A percentile compares a stretch with the other conserved stretches of the same genome.
These are phyloP conservation scores for Xylariaceae sp. DNA, from an alignment of 2,329 filamentous ascomycete genomes.

Conservation along the genomic window DNA sequence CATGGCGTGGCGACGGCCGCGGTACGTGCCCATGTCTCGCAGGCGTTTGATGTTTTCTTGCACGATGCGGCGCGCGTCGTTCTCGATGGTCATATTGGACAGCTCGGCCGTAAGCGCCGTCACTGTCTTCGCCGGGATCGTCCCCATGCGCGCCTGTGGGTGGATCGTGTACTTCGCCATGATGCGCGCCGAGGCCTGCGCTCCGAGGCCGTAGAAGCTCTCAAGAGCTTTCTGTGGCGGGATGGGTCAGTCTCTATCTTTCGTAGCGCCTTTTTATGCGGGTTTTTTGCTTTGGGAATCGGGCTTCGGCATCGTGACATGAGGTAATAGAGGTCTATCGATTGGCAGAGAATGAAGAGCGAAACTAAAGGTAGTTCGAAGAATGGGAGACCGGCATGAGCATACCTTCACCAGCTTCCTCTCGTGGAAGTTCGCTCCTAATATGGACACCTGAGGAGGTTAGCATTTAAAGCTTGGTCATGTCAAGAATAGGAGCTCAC, in stretches of 20 bases:
- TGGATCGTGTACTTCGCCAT: conserved; percentile 92
- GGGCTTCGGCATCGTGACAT: background rate
- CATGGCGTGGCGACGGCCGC: conserved; percentile 92
- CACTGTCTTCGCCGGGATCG: conserved; percentile 76
- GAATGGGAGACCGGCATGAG: conserved; percentile 10
- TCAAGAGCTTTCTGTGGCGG: conserved; percentile 71
- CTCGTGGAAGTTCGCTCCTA: conserved; percentile 87
- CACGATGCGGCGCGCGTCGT: conserved; percentile 78
- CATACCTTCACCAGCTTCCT: conserved; percentile 79
- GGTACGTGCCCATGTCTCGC: conserved; percentile 88
- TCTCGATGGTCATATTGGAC: conserved; percentile 92
- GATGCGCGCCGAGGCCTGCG: conserved; percentile 71
- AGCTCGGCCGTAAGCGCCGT: conserved; percentile 84
- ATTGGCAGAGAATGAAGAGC: background rate
- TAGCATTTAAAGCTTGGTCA: background rate
- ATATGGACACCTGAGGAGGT: conserved; percentile 74
- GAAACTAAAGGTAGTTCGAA: conserved; percentile 17
- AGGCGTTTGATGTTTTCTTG: conserved; percentile 85
- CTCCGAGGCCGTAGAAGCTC: conserved; percentile 85
- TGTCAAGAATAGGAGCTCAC: conserved; percentile 3
- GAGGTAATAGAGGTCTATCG: too few species aligned
- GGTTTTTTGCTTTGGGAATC: too few species aligned
- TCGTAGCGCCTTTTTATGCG: too few species aligned
- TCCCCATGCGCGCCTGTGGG: conserved; percentile 78
- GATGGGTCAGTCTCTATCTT: conserved; percentile 23